Base-by-base conservation (phyloP, 1,284 basidiomycete species). In the Cryptococcus depauperatus region DNA sequence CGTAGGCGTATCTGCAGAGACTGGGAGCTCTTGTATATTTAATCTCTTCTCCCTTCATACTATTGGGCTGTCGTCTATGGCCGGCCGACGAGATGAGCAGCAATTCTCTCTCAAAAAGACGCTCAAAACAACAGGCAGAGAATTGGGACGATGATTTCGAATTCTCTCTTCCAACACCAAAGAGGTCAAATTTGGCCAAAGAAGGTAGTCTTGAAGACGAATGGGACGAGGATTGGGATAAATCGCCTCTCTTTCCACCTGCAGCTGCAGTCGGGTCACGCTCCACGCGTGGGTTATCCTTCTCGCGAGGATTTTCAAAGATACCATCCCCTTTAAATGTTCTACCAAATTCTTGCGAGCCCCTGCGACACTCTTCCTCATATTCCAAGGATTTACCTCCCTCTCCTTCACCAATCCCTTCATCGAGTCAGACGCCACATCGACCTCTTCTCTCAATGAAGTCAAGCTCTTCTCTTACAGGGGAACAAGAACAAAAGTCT, bases 131-230 rank as follows among this genome's bases (percentile, higher is more conserved):
- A 8, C 28, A 37, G 26, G 57, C 63, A 13, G 68, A 69, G 50
- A 68, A 68, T 46, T 70, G 68, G 68, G 68, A 70, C 44, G 67
- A 70, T 45, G 68, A 70, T 43, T 70, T 70, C 46, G 63, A 68
- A 46, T 70, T 70, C 38, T 49, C 51, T 13, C 37, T 56, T n/a
- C 57, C 56, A 16, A 38, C 21, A 18, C n/a, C n/a, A n/a, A 39
- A 23, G 22, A 25, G 41, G 4, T 40, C 38, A 4, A 48, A 41
- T 8, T 32, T 29, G 21, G 42, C 13, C 21, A 41, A 38, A 11
- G 30, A 28, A 41, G 16, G 43, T 42, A 16, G 22, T 40, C 35
- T 29, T 19, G 41, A 51, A 55, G 50, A 25, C 52, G 47, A 11
- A 42, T 13, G 33, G 8, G 14, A 27, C 16, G n/a, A 30, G 29